Percentiles rank a stretch among this genome's conserved stretches.
Conservation (phyloP, 2,329 filamentous ascomycete genomes). For the Alternaria rosae region DNA sequence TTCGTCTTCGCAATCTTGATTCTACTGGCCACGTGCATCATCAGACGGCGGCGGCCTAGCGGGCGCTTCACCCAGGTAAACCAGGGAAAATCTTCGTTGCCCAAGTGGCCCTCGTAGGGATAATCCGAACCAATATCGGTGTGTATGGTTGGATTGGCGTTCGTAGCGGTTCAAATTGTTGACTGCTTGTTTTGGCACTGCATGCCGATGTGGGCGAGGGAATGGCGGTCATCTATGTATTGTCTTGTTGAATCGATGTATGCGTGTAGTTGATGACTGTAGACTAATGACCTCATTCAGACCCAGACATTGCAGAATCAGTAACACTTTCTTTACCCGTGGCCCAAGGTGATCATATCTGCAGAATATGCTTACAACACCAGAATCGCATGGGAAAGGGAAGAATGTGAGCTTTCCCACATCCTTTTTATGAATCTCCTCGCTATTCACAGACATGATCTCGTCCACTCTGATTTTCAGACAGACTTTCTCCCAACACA, state of each 20-base stretch:
- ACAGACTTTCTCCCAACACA: too few species aligned
- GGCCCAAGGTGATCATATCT: too few species aligned
- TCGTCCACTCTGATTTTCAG: too few species aligned
- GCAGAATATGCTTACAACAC: too few species aligned
- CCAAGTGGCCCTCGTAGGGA: slow-evolving; percentile 14
- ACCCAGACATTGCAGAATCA: not conserved
- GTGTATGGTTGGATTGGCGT: slow-evolving; percentile 7
- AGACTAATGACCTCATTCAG: slow-evolving; percentile 1
- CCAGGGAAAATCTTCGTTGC: slow-evolving; percentile 8
- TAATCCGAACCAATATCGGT: not conserved
- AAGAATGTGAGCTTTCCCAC: too few species aligned
- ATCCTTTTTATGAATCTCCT: too few species aligned
- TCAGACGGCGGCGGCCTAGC: slow-evolving; percentile 6
- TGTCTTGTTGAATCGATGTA: slow-evolving; percentile 1
- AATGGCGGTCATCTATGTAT: not conserved
- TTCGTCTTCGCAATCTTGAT: slow-evolving; percentile 25
- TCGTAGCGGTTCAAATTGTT: not conserved
- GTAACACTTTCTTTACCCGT: too few species aligned
- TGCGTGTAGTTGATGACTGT: not conserved
- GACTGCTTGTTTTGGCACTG: not conserved
- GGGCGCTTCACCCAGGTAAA: not conserved
- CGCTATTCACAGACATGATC: too few species aligned
- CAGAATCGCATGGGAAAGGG: too few species aligned
- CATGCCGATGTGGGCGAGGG: not conserved
- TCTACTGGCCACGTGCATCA: slow-evolving; percentile 25